A percentile compares a stretch with the other conserved stretches of the same genome.
Conservation (phyloP, 2,329 filamentous ascomycete species). For the Fusarium cicatricum region DNA sequence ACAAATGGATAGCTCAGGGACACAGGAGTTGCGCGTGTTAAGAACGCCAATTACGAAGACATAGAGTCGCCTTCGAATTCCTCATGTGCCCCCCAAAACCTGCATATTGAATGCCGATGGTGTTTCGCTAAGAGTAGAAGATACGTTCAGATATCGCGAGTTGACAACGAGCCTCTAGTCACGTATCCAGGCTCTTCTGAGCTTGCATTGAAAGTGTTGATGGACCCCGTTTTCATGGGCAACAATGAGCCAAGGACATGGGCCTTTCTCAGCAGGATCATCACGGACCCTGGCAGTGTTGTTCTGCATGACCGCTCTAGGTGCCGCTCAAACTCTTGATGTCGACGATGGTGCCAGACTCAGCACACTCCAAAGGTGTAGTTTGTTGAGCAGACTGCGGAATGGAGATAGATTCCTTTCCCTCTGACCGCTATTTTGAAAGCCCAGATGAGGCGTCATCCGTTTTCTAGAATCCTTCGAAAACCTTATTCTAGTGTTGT, state of each 20-base stretch:
- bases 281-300: too few species aligned
- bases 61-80: conserved; percentile 6
- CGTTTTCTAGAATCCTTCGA: conserved; percentile 12
- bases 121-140: conserved; percentile 5
- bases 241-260: too few species aligned
- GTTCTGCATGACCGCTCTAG: too few species aligned
- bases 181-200: neutral
- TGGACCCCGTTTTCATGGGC: too few species aligned
- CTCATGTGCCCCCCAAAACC: conserved; percentile 5
- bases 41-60: neutral
- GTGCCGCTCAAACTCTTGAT: too few species aligned
- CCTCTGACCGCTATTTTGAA: conserved; percentile 5
- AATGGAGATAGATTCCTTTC: conserved; percentile 18
- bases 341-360: neutral
- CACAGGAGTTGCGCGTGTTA: neutral
- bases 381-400: neutral
- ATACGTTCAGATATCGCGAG: neutral
- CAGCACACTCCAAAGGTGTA: neutral
- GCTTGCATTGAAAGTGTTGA: too few species aligned
- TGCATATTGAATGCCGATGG: conserved; percentile 27
- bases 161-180: neutral
- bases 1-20: too few species aligned
- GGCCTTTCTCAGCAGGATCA: too few species aligned
- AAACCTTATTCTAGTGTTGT: neutral
- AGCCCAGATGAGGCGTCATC: conserved; percentile 16